These are phyloP conservation scores for Alternaria sp. DNA, from an alignment of 2,329 filamentous ascomycete species.

Conservation along the genomic window DNA sequence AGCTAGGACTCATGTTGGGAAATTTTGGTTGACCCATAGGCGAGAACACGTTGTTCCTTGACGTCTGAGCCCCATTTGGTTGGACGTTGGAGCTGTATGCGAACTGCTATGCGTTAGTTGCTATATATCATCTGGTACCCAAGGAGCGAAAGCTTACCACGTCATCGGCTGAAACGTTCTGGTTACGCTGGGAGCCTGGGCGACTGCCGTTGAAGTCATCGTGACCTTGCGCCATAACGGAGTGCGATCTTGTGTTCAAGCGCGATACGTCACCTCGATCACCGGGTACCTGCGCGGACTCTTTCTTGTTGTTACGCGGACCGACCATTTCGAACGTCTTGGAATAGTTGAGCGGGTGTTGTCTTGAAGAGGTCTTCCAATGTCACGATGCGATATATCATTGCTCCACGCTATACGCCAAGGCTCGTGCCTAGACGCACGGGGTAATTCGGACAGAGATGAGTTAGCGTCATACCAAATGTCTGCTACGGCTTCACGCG, in stretches of 20 bases:
- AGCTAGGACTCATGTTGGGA: background rate
- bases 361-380: background rate
- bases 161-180: background rate
- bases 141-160: background rate
- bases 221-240: background rate
- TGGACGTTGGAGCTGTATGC: background rate
- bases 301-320: background rate
- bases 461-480: background rate
- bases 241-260: background rate
- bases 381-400: background rate
- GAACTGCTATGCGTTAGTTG: background rate
- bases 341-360: background rate
- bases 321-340: background rate
- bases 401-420: constrained; percentile 32
- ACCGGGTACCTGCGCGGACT: background rate
- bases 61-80: background rate
- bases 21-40: background rate
- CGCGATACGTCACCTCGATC: background rate
- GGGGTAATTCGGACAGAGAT: background rate
- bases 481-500: background rate
- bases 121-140: background rate
- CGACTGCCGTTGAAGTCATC: background rate
- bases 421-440: constrained; percentile 7
- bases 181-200: background rate
- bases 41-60: background rate